phyloP scores from a whole-genome alignment of 1,284 basidiomycete species.

The Fomitopsis betulina region DNA sequence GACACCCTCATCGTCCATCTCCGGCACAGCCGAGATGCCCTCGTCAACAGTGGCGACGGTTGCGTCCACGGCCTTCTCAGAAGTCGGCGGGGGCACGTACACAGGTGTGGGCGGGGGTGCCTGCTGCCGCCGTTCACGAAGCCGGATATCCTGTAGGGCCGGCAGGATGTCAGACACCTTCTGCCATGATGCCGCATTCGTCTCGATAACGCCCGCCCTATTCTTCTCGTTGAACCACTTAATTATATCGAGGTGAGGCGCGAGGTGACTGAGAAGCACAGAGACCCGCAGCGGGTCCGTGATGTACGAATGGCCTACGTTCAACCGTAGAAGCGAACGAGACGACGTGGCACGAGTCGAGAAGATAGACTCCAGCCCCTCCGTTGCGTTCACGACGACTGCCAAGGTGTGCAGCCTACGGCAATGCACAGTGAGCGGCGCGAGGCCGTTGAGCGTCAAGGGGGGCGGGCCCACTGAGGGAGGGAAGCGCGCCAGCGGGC shows the following conservation, averaged over 20 bases:
- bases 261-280: slow-evolving; percentile 69
- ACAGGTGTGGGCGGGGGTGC: slow-evolving; percentile 25
- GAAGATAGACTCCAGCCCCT: slow-evolving; percentile 41
- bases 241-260: slow-evolving; percentile 60
- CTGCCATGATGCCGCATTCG: slow-evolving; percentile 64
- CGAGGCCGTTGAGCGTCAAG: slow-evolving; percentile 44
- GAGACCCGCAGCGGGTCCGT: slow-evolving; percentile 60
- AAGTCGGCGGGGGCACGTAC: slow-evolving; percentile 23
- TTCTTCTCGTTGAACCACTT: slow-evolving; percentile 75
- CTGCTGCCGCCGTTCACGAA: slow-evolving; percentile 44
- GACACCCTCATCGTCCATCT: slow-evolving; percentile 37
- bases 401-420: slow-evolving; percentile 57
- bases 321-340: slow-evolving; percentile 56
- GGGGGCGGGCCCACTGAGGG: slow-evolving; percentile 41
- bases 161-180: slow-evolving; percentile 62
- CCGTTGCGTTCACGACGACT: slow-evolving; percentile 55
- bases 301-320: slow-evolving; percentile 70
- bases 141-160: slow-evolving; percentile 59
- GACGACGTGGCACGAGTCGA: slow-evolving; percentile 47
- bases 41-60: slow-evolving; percentile 41
- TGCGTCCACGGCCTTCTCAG: slow-evolving; percentile 50
- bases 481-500: slow-evolving; percentile 62
- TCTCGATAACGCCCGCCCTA: slow-evolving; percentile 61
- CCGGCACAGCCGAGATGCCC: slow-evolving; percentile 44
- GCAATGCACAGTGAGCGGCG: slow-evolving; percentile 53